phyloP scores from a whole-genome alignment of 345 rosid genomes.

The Anastatica hierochuntica region DNA sequence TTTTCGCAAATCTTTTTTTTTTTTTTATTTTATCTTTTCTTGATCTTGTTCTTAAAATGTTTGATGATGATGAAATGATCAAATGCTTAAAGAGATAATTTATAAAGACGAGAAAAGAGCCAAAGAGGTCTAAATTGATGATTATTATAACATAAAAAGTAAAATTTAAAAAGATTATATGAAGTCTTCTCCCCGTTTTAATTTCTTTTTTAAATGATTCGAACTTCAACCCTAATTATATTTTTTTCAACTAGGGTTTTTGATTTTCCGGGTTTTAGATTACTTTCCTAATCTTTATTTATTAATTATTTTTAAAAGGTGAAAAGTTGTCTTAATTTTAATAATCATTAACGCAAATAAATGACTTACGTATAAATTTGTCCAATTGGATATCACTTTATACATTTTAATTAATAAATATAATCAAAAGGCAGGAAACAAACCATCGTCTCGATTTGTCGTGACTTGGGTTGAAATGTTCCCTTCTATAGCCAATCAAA shows the following conservation, averaged over 20 bases:
- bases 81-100: no score
- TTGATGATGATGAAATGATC: no score
- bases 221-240: no score
- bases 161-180: no score
- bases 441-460: constrained; percentile 26
- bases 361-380: constrained; percentile 22
- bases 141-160: no score
- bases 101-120: no score
- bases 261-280: no score
- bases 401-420: constrained; percentile 8
- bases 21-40: neutral
- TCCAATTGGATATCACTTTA: constrained; percentile 17
- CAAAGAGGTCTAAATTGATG: no score
- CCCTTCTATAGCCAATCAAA: constrained; percentile 22
- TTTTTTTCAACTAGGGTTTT: no score
- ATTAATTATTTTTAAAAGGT: neutral
- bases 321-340: constrained; percentile 9
- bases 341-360: constrained; percentile 8
- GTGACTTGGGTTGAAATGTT: constrained; percentile 30
- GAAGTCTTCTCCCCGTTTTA: no score
- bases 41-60: neutral
- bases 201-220: no score
- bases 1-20: constrained; percentile 1
- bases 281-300: constrained; percentile 42
- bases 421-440: no score